These are phyloP conservation scores for Tuber umbilicatum DNA, from an alignment of 495 filamentous ascomycete genomes.

Conservation along the genomic window DNA sequence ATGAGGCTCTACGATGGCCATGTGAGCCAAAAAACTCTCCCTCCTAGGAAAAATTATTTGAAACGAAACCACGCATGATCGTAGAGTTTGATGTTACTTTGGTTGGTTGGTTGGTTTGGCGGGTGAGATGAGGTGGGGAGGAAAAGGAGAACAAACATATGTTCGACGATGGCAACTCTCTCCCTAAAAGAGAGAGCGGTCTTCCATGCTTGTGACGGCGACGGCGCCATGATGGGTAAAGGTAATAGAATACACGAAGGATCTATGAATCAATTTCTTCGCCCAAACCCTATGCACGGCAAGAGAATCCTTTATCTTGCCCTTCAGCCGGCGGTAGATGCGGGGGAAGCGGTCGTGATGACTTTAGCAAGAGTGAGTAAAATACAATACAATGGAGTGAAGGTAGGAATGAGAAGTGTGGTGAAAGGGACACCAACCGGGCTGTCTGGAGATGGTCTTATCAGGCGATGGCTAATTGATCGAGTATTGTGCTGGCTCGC, in stretches of 20 bases:
- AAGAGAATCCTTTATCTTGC: not conserved
- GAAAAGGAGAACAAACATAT: slow-evolving; percentile 44
- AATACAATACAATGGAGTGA: not conserved
- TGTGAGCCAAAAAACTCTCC: slow-evolving; percentile 18
- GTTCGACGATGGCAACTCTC: slow-evolving; percentile 42
- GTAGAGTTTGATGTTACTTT: not conserved
- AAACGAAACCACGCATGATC: not conserved
- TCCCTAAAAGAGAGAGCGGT: slow-evolving; percentile 28
- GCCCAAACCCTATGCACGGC: not conserved
- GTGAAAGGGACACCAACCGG: not conserved
- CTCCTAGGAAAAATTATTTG: slow-evolving; percentile 23
- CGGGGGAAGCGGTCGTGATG: not conserved
- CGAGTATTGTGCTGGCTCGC: no score
- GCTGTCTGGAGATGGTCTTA: not conserved
- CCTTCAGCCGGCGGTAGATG: not conserved
- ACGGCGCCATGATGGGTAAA: slow-evolving; percentile 4
- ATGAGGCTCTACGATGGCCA: slow-evolving; percentile 35
- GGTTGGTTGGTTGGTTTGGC: not conserved
- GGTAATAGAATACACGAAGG: not conserved
- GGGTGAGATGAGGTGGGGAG: not conserved
- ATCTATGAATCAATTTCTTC: not conserved
- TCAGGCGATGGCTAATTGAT: not conserved
- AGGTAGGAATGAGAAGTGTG: not conserved
- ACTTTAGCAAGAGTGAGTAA: not conserved
- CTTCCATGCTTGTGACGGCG: slow-evolving; percentile 24